A percentile compares a stretch with the other conserved stretches of the same genome.
phyloP scores from a whole-genome alignment of 2,329 filamentous ascomycete genomes.

The Magnaporthiopsis incrustans region DNA sequence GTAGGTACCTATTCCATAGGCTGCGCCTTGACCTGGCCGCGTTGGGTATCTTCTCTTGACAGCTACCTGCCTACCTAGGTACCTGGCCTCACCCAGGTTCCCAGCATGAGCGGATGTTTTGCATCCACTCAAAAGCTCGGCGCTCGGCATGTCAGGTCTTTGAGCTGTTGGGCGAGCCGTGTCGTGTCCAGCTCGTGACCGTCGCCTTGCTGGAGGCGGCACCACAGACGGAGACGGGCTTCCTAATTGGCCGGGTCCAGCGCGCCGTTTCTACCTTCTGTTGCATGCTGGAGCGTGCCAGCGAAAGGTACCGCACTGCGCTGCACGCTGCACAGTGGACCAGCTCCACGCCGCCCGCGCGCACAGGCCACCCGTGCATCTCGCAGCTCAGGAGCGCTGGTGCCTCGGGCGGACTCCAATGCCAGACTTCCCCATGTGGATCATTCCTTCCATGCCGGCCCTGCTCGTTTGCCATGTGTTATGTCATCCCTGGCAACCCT shows the following conservation, averaged over 20 bases:
- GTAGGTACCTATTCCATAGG: too few relatives aligned
- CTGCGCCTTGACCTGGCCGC: neutral
- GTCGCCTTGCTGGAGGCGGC: neutral
- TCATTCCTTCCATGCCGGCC: neutral
- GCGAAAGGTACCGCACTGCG: too few relatives aligned
- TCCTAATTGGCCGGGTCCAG: neutral
- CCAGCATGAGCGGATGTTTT: neutral
- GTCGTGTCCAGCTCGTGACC: neutral
- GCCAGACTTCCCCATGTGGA: neutral
- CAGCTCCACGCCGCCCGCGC: neutral
- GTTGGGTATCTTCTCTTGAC: neutral
- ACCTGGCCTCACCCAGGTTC: neutral
- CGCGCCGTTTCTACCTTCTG: neutral
- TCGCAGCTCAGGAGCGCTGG: neutral
- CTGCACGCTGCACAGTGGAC: neutral
- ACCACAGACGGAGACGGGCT: neutral
- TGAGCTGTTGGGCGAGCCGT: neutral
- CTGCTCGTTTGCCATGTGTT: constrained; percentile 6
- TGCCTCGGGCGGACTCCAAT: neutral
- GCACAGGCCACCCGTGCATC: neutral
- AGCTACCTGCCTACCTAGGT: neutral
- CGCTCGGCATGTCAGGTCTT: neutral
- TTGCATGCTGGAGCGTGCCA: neutral
- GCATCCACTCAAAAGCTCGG: neutral
- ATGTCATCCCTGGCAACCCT: constrained; percentile 4